Conservation (phyloP, 140 eudicot species). For the Flaveria floridana region DNA sequence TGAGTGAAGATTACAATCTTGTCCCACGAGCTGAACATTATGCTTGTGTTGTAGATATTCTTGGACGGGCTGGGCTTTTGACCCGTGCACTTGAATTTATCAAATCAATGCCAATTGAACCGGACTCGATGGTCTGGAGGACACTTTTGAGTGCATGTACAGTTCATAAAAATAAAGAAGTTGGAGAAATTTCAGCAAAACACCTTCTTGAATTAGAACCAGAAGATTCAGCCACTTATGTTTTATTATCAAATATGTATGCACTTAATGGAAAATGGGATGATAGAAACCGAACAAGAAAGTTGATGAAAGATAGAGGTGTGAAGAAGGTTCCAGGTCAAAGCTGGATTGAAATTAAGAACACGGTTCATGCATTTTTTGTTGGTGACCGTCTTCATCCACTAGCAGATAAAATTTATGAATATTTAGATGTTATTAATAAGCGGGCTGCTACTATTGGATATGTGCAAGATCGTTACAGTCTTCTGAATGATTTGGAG, state of each 20-base stretch:
- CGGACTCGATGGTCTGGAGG: conserved; percentile 94
- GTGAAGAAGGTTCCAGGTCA: conserved; percentile 94
- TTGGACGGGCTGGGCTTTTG: conserved; percentile 84
- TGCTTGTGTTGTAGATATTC: conserved; percentile 86
- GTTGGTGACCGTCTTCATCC: conserved; percentile 95
- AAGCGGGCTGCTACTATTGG: conserved; percentile 64
- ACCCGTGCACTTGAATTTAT: conserved; percentile 65
- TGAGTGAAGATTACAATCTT: conserved; percentile 63
- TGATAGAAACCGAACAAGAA: conserved; percentile 60
- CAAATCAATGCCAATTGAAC: conserved; percentile 70
- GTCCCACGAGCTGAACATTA: conserved; percentile 80
- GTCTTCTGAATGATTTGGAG: conserved; percentile 70
- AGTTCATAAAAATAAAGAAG: conserved; percentile 69
- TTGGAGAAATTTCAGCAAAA: conserved; percentile 72
- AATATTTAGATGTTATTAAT: conserved; percentile 57
- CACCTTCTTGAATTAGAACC: conserved; percentile 71
- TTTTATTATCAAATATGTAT: conserved; percentile 82
- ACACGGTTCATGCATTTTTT: conserved; percentile 78
- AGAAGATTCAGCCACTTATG: conserved; percentile 92
- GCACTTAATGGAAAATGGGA: conserved; percentile 71
- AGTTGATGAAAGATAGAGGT: conserved; percentile 80
- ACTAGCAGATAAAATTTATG: conserved; percentile 59
- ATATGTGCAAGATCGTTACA: conserved; percentile 59
- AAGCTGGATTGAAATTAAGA: conserved; percentile 92
- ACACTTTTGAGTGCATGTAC: conserved; percentile 89